Conservation (phyloP, 345 rosid genomes). For the Arabidopsis arenosa region DNA sequence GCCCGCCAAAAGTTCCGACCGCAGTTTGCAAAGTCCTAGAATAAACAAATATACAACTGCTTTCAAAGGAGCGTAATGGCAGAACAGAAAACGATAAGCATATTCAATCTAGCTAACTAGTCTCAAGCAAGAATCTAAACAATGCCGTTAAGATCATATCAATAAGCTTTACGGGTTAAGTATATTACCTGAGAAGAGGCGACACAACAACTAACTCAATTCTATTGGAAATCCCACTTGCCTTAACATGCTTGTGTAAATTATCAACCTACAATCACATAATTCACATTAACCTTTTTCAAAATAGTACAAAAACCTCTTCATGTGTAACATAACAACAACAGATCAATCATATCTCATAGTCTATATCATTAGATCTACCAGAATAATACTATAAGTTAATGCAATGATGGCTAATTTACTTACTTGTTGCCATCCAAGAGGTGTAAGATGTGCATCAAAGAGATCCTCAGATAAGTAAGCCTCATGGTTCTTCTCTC, state of each 20-base stretch:
- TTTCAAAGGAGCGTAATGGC: background rate
- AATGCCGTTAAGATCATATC: background rate
- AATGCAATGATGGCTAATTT: background rate
- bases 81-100: background rate
- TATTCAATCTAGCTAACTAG: background rate
- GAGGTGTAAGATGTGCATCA: slow-evolving; percentile 84
- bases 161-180: background rate
- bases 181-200: slow-evolving; percentile 64
- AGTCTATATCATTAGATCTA: background rate
- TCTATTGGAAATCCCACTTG: slow-evolving; percentile 52
- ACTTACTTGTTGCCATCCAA: slow-evolving; percentile 85
- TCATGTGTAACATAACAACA: background rate
- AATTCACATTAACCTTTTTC: slow-evolving; percentile 9
- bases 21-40: slow-evolving; percentile 83
- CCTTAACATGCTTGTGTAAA: slow-evolving; percentile 68
- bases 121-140: slow-evolving; percentile 10
- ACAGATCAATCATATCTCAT: background rate
- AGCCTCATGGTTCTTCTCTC: slow-evolving; percentile 55
- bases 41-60: slow-evolving; percentile 1
- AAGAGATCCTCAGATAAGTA: slow-evolving; percentile 66
- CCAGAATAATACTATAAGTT: background rate
- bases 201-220: slow-evolving; percentile 72
- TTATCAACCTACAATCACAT: slow-evolving; percentile 57
- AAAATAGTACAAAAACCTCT: background rate
- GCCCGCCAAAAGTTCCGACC: slow-evolving; percentile 71